phyloP scores from a whole-genome alignment of 2,329 filamentous ascomycete species.

The Xylaria sp. region DNA sequence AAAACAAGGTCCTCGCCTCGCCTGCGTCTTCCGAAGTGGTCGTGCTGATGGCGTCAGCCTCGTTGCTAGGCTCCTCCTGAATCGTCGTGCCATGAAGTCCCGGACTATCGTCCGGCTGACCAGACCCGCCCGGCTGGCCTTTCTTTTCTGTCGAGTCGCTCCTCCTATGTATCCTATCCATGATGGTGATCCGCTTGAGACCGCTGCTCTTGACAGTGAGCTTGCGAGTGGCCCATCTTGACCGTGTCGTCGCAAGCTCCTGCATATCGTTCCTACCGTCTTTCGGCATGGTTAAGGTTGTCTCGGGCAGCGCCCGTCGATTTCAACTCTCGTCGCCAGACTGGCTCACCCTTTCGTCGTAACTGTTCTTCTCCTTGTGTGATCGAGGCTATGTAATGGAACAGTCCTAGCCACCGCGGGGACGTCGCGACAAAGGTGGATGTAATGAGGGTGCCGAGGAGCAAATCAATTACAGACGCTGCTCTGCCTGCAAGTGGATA shows the following conservation, averaged over 20 bases:
- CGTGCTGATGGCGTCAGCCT: slow-evolving; percentile 51
- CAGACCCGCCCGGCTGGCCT: slow-evolving; percentile 55
- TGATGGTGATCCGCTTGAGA: slow-evolving; percentile 83
- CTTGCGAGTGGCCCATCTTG: slow-evolving; percentile 97
- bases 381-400: slow-evolving; percentile 5
- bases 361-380: slow-evolving; percentile 30
- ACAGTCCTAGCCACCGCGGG: background rate
- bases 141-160: slow-evolving; percentile 75
- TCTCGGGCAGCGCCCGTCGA: slow-evolving; percentile 58
- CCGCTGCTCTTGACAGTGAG: slow-evolving; percentile 78
- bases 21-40: slow-evolving; percentile 53
- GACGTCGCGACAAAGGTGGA: slow-evolving; percentile 13
- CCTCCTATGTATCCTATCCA: slow-evolving; percentile 76
- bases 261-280: slow-evolving; percentile 43
- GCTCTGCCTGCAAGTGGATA: slow-evolving; percentile 9
- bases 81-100: slow-evolving; percentile 44
- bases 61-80: slow-evolving; percentile 50
- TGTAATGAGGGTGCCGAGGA: slow-evolving; percentile 12
- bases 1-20: slow-evolving; percentile 74
- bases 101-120: slow-evolving; percentile 47
- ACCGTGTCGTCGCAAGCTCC: slow-evolving; percentile 74
- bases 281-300: slow-evolving; percentile 51
- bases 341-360: slow-evolving; percentile 51
- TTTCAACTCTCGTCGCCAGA: slow-evolving; percentile 55
- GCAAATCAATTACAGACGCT: slow-evolving; percentile 13